These are phyloP conservation scores for Neurospora tetraspora DNA, from an alignment of 495 filamentous ascomycete species.

Conservation along the genomic window DNA sequence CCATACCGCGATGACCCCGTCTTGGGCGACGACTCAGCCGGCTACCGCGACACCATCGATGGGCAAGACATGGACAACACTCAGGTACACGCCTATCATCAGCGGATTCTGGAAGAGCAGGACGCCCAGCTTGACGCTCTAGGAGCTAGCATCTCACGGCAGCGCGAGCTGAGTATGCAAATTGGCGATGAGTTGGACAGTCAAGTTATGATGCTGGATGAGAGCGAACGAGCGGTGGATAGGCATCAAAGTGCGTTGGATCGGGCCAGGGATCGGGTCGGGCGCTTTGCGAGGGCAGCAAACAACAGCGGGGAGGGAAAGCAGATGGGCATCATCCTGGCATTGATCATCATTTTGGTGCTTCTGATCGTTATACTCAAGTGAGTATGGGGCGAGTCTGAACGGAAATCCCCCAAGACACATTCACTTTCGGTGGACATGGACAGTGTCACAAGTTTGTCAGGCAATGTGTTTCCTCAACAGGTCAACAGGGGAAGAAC, in stretches of 20 bases:
- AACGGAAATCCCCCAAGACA: not conserved
- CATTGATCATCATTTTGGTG: slow-evolving; percentile 67
- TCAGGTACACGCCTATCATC: slow-evolving; percentile 81
- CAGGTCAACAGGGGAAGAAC: not conserved
- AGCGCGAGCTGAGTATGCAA: slow-evolving; percentile 86
- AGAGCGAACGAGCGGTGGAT: slow-evolving; percentile 73
- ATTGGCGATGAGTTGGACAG: slow-evolving; percentile 94
- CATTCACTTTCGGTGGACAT: not conserved
- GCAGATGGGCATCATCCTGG: slow-evolving; percentile 67
- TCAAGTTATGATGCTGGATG: slow-evolving; percentile 81
- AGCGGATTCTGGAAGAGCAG: slow-evolving; percentile 68
- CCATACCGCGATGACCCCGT: slow-evolving; percentile 45
- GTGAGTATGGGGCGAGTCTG: slow-evolving; percentile 23
- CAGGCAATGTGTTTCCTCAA: not conserved
- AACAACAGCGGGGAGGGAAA: slow-evolving; percentile 73
- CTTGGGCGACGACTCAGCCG: slow-evolving; percentile 28
- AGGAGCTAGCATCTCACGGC: slow-evolving; percentile 77
- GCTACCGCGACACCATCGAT: slow-evolving; percentile 42
- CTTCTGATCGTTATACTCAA: slow-evolving; percentile 72
- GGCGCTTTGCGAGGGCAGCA: slow-evolving; percentile 58
- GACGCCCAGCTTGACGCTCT: slow-evolving; percentile 87
- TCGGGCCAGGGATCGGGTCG: slow-evolving; percentile 60
- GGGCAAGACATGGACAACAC: slow-evolving; percentile 51
- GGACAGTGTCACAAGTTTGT: not conserved
- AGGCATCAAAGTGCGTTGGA: slow-evolving; percentile 68